Conservation (phyloP, 306 rosid species). For the Astragalus glycyphyllos region DNA sequence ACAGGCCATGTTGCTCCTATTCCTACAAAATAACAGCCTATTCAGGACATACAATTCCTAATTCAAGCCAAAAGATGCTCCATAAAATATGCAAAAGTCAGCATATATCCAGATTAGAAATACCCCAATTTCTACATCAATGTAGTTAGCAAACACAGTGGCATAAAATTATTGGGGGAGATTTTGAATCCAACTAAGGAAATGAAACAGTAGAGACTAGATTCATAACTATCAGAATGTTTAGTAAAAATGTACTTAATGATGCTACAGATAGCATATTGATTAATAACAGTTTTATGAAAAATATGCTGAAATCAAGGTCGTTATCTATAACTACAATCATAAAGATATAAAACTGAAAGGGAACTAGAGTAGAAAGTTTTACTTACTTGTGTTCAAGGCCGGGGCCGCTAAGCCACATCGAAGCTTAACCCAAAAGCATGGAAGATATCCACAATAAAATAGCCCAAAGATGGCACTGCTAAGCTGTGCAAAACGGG, state of each 20-base stretch:
- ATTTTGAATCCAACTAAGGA: background rate
- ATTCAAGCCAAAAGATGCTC: constrained; percentile 23
- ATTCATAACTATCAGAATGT: constrained; percentile 17
- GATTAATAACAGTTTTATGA: constrained; percentile 22
- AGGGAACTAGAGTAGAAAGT: constrained; percentile 31
- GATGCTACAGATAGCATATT: constrained; percentile 4
- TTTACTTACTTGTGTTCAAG: constrained; percentile 80
- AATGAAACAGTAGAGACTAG: background rate
- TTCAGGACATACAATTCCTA: constrained; percentile 29
- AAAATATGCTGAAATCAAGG: constrained; percentile 18
- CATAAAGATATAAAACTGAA: constrained; percentile 25
- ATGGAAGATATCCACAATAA: constrained; percentile 97
- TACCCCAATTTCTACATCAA: constrained; percentile 21
- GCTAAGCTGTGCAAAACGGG: constrained; percentile 94
- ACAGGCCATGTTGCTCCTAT: constrained; percentile 56
- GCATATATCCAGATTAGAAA: constrained; percentile 12
- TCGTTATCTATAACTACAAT: background rate
- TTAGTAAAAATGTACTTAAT: background rate
- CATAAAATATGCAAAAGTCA: constrained; percentile 30
- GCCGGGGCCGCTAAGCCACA: constrained; percentile 95
- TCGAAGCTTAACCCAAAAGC: constrained; percentile 99
- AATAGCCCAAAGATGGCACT: constrained; percentile 93
- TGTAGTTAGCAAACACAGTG: constrained; percentile 7
- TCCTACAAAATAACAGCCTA: constrained; percentile 48
- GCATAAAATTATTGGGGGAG: background rate